Conservation (phyloP, 495 filamentous ascomycete genomes). For the Cercophora newfieldiana region DNA sequence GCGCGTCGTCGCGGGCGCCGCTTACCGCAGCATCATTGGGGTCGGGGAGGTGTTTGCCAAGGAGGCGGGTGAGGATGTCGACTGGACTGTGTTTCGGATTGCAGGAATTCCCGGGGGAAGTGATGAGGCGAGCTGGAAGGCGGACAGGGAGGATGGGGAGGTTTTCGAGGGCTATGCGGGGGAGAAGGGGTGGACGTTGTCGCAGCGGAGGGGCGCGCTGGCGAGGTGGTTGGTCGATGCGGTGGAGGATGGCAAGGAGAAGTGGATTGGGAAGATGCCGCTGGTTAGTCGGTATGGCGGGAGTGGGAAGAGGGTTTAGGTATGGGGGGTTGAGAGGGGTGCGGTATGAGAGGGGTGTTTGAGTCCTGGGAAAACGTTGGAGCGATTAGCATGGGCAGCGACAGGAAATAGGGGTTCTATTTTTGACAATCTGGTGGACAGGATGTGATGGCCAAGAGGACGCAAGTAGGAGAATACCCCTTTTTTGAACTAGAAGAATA, state of each 20-base stretch:
- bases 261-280: constrained; percentile 17
- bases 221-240: constrained; percentile 27
- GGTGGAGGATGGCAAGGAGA: constrained; percentile 13
- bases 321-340: neutral
- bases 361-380: no score
- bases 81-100: constrained; percentile 29
- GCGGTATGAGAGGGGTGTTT: no score
- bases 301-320: neutral
- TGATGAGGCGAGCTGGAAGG: constrained; percentile 23
- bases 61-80: constrained; percentile 14
- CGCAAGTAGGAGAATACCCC: no score
- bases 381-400: no score
- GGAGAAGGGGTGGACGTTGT: constrained; percentile 16
- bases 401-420: no score
- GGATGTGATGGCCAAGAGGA: no score
- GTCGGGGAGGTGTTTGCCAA: constrained; percentile 17
- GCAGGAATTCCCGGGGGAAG: constrained; percentile 18
- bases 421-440: no score
- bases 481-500: no score
- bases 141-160: constrained; percentile 24
- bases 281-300: neutral
- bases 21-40: constrained; percentile 7
- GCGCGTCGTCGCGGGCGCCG: neutral
- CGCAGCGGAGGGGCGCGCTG: constrained; percentile 16
- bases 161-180: constrained; percentile 18